Evolutionary conservation across 2,329 filamentous ascomycete genomes (phyloP), one percentile per base, ranked within the genome.

Genomic region (Penicillium fuscoglaucum): DNA sequence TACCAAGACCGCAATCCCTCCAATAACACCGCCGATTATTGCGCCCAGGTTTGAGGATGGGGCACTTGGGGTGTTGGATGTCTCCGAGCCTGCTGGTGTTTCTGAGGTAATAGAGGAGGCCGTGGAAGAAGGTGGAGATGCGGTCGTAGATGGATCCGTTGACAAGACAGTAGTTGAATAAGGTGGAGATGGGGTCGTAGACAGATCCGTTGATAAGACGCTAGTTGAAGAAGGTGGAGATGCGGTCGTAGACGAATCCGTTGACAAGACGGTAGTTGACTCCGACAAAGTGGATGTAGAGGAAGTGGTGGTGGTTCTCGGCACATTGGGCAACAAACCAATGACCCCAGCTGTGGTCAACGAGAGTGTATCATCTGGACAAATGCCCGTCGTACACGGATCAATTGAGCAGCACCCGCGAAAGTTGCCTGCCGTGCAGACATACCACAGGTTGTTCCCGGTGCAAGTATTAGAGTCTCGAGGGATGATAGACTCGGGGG

Each of bases 401-500:
- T 74, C 63, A 15, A 62, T 62, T 10, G 70, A 70, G 47, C 73
- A 75, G 53, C 73, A 75, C 45, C 73, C 73, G 33, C 40, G 57
- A 51, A 66, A 75, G 31, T 50, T 31, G 0, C 66, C 67, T 41
- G 37, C 55, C 3, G 54, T 53, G 50, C 72, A 73, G 35, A 66
- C 59, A 65, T 74, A 74, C 61, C 61, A 74, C 47, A 47, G 59
- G 37, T 63, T 61, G 28, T 51, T 33, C 8, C 40, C 52, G 3
- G 68, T 50, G 47, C 71, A 73, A 31, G 37, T 39, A 33, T 48
- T 52, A 7, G 24, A 35, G 15, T 46, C 51, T 24, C 64, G 61
- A 57, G 52, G 58, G 21, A 47, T 26, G 31, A 66, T 46, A 21
- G 50, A 39, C 24, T 2, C 31, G 15, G n/a, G 9, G 8, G 15